Evolutionary conservation across 2,329 filamentous ascomycete genomes (phyloP).

Genomic region (Aspergillus sp.): DNA sequence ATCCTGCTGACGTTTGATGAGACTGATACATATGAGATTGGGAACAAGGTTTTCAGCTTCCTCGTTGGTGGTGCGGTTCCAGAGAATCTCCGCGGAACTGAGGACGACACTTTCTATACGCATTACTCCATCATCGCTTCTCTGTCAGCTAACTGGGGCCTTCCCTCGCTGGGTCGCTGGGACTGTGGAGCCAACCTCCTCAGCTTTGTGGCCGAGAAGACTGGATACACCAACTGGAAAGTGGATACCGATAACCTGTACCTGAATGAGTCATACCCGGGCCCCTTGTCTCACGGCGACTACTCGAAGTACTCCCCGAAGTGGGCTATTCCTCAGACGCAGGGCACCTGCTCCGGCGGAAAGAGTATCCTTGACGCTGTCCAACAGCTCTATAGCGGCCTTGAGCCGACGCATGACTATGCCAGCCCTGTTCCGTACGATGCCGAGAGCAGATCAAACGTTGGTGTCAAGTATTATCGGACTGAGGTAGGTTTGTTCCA

Average conservation of each 20-base stretch:
- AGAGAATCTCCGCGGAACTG: conserved; percentile 53
- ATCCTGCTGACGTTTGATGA: conserved; percentile 81
- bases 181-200: conserved; percentile 67
- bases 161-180: conserved; percentile 61
- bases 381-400: conserved; percentile 21
- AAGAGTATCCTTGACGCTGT: conserved; percentile 26
- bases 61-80: conserved; percentile 70
- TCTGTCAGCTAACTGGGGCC: conserved; percentile 61
- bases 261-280: conserved; percentile 50
- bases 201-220: conserved; percentile 51
- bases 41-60: conserved; percentile 62
- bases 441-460: conserved; percentile 9
- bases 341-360: conserved; percentile 27
- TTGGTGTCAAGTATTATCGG: conserved; percentile 11
- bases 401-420: conserved; percentile 26
- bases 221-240: conserved; percentile 45
- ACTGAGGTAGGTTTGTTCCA: conserved; percentile 7
- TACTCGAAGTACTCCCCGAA: conserved; percentile 17
- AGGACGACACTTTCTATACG: conserved; percentile 62
- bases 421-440: conserved; percentile 24
- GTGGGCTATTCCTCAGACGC: conserved; percentile 27
- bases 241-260: conserved; percentile 38
- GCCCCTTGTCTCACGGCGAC: conserved; percentile 26
- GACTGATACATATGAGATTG: conserved; percentile 59
- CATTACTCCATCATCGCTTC: conserved; percentile 65